Evolutionary conservation across 345 rosid genomes (phyloP).

Genomic region (Boechera divaricarpa): DNA sequence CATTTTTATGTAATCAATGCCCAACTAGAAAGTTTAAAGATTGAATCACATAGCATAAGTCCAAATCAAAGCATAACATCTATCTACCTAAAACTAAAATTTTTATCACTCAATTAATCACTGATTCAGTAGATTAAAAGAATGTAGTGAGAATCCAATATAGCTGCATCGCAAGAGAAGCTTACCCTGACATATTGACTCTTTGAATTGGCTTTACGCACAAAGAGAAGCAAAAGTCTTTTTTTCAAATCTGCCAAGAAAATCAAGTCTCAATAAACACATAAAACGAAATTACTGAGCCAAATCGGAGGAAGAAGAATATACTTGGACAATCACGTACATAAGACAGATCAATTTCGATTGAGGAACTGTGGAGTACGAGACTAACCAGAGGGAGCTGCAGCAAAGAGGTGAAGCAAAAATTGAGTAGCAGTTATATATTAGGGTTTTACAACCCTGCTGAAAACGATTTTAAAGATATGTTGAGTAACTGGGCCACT

Average conservation of each 20-base stretch:
- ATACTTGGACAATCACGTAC: neutral
- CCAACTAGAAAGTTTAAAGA: neutral
- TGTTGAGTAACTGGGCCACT: neutral
- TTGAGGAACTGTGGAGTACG: neutral
- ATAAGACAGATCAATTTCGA: neutral
- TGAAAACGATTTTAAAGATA: neutral
- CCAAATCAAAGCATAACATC: neutral
- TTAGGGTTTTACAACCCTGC: slow-evolving; percentile 44
- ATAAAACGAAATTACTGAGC: neutral
- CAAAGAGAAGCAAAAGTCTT: neutral
- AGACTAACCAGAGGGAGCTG: slow-evolving; percentile 36
- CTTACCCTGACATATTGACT: slow-evolving; percentile 46
- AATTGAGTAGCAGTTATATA: slow-evolving; percentile 25
- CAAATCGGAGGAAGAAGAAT: neutral
- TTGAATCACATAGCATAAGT: neutral
- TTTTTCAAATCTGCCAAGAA: slow-evolving; percentile 17
- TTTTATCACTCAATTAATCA: neutral
- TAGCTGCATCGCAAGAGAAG: slow-evolving; percentile 1
- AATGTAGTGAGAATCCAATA: neutral
- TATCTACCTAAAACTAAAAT: neutral
- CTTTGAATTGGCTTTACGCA: slow-evolving; percentile 12
- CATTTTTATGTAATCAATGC: neutral
- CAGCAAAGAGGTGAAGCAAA: neutral
- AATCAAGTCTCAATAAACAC: neutral
- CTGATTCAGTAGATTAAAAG: neutral